These are phyloP conservation scores for Prototheca wickerhamii DNA, from an alignment of 163 green algal genomes.

Conservation along the genomic window DNA sequence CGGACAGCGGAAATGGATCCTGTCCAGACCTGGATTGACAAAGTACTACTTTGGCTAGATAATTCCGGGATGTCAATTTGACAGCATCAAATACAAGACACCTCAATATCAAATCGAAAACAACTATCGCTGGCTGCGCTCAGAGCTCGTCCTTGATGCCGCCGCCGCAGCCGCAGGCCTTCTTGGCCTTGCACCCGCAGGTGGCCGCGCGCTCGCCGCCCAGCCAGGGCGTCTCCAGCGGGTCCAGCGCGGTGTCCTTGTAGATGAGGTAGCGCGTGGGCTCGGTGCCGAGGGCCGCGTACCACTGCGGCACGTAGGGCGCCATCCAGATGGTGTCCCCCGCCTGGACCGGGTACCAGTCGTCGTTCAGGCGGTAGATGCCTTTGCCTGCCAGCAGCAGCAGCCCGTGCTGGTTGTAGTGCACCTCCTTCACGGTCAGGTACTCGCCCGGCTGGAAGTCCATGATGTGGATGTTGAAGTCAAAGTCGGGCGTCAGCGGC, in stretches of 20 bases:
- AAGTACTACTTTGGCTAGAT: too few relatives aligned
- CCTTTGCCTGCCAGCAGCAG: slow-evolving; percentile 84
- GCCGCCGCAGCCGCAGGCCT: neutral
- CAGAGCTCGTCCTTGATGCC: neutral
- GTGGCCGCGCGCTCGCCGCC: too few relatives aligned
- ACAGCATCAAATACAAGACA: too few relatives aligned
- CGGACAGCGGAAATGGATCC: too few relatives aligned
- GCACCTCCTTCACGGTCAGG: slow-evolving; percentile 90
- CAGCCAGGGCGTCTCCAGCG: slow-evolving; percentile 30
- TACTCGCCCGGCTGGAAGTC: slow-evolving; percentile 83
- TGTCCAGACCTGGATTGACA: too few relatives aligned
- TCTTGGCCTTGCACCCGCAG: neutral
- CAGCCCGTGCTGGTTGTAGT: slow-evolving; percentile 98
- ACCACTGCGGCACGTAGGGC: slow-evolving; percentile 93
- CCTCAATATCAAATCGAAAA: too few relatives aligned
- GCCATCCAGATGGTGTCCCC: slow-evolving; percentile 94
- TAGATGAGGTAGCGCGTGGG: slow-evolving; percentile 85
- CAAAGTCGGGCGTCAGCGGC: slow-evolving; percentile 68
- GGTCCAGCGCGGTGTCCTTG: slow-evolving; percentile 84
- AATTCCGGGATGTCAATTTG: too few relatives aligned
- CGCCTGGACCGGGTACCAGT: slow-evolving; percentile 72
- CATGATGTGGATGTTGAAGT: slow-evolving; percentile 98
- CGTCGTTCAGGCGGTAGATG: slow-evolving; percentile 88
- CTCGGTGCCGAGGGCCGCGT: slow-evolving; percentile 74
- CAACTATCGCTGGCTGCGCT: too few relatives aligned